Evolutionary conservation across 345 rosid species (phyloP), one percentile per base, ranked within the genome.

Genomic region (Triadica sebifera): DNA sequence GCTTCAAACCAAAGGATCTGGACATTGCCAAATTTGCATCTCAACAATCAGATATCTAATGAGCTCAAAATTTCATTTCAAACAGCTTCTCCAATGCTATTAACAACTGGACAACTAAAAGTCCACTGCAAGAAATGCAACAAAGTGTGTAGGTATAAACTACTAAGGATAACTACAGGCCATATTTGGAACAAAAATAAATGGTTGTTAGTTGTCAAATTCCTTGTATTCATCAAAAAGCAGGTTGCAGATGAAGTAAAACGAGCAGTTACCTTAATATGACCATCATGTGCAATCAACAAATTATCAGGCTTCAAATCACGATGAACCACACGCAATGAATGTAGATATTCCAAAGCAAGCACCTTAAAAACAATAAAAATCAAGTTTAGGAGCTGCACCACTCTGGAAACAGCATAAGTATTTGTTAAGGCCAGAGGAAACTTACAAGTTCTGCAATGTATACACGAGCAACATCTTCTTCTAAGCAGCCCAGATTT

Each of bases 241-340:
- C 17, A 49, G 46, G 16, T 25, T 58, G 39, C 55, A 43, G 53
- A 58, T 34, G 11, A 49, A 20, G 39, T 60, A 67, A 58, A 68
- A 24, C 4, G 79, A 13, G 34, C 22, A 24, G 60, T 70, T 88
- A 94, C 99, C 98, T 95, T 93, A 80, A 91, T 90, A 81, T 95
- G 99, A 72, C 99, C 99, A 87, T 95, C 99, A 74, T 95, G 99
- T 16, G 97, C 98, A 75, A 95, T 95, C 86, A 93, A 85, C 83
- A 95, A 82, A 85, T 95, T 95, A 84, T 95, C 99, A 41, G 99
- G 98, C 90, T 95, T 93, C 90, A 95, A 78, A 85, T 95, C 99
- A 82, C 99, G 94, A 82, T 95, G 99, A 88, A 95, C 96, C 73
- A 95, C 96, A 64, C 86, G 86, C 76, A 88, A 83, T 39, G 99